Conservation (phyloP, 2,329 filamentous ascomycete species). For the Penicillium sp. region DNA sequence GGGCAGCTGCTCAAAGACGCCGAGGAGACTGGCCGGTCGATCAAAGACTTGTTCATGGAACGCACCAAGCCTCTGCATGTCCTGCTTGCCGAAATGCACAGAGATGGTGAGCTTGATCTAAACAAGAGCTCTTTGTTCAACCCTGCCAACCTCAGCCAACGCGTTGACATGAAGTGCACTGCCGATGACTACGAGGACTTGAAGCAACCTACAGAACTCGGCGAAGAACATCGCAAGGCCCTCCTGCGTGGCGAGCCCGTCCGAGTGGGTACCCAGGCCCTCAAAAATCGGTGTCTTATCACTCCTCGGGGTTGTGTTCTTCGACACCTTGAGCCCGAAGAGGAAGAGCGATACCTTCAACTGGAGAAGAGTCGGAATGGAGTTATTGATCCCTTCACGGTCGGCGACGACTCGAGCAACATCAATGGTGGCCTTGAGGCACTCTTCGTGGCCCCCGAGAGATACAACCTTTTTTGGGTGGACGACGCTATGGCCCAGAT, state of each 20-base stretch:
- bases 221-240: constrained; percentile 43
- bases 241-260: constrained; percentile 44
- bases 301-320: constrained; percentile 47
- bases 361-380: constrained; percentile 41
- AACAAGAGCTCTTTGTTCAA: constrained; percentile 43
- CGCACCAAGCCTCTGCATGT: constrained; percentile 39
- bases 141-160: constrained; percentile 41
- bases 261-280: constrained; percentile 35
- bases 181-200: constrained; percentile 42
- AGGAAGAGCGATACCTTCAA: constrained; percentile 47
- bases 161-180: constrained; percentile 44
- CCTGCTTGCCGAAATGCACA: constrained; percentile 41
- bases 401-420: constrained; percentile 45
- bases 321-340: constrained; percentile 45
- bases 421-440: constrained; percentile 46
- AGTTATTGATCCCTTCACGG: constrained; percentile 35
- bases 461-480: constrained; percentile 48
- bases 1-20: constrained; percentile 42
- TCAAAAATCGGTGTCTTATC: constrained; percentile 46
- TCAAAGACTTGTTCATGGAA: constrained; percentile 45
- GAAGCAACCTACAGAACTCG: constrained; percentile 41
- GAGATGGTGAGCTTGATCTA: constrained; percentile 36
- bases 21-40: constrained; percentile 31
- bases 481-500: constrained; percentile 34
- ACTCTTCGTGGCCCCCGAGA: constrained; percentile 46